Evolutionary conservation across 768 basidiomycete genomes (phyloP), one percentile per base, ranked within the genome.

Genomic region (Dioszegia aurantiaca): DNA sequence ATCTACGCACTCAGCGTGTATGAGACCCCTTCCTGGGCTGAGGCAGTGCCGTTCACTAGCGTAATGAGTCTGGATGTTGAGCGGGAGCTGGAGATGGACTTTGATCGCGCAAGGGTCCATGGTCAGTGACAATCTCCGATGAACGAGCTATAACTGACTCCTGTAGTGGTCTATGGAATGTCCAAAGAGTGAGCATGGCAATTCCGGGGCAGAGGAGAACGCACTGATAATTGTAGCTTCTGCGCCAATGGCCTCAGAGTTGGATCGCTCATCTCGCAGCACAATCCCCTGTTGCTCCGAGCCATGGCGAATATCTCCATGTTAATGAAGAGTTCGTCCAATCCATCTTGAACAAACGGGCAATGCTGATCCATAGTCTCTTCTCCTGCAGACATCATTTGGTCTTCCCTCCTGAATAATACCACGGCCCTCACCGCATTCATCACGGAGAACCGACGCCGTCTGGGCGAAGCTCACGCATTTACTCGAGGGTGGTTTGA

Each of bases 1-100:
- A 76, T 76, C n/a, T 76, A 76, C 63, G 74, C 68, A 16, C 46
- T 76, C 60, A 69, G 67, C 54, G 63, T 69, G 21, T 76, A 69
- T 54, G 59, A 67, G n/a, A 71, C 70, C 41, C n/a, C 60, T 19
- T 59, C 45, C 12, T 65, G 62, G 51, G 53, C 59, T 1, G 60
- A 67, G 41, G 68, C 71, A 0, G 51, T 55, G 10, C 62, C 70
- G 17, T 75, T 75, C 52, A 73, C 72, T 2, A 70, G 68, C 56
- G 63, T 70, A 55, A 55, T 75, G 48, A 68, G 61, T 33, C 55
- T 75, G 6, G 68, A 73, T 53, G 66, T 72, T 16, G 74, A 73
- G 62, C 61, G 60, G 47, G 74, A 75, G 56, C 31, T 70, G 19
- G 72, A 66, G 10, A 59, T 63, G 14, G 51, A 39, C 21, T 75